Evolutionary conservation across 2,329 filamentous ascomycete species (phyloP).

Genomic region (Eurotiales sp.): DNA sequence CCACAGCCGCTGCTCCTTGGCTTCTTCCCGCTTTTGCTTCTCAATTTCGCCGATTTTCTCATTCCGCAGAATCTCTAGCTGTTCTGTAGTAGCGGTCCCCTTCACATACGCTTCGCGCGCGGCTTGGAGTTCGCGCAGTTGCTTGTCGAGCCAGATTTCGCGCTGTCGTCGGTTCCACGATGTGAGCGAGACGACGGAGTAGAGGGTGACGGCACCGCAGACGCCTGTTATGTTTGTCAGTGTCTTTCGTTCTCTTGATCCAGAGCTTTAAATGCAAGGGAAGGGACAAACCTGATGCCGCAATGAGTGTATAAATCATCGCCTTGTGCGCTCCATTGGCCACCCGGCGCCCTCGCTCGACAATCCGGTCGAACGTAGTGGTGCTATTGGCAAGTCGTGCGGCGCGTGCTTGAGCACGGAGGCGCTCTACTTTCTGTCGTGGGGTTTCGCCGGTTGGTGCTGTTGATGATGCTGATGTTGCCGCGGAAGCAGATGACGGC

Average conservation of each 20-base stretch:
- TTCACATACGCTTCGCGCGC: slow-evolving; percentile 40
- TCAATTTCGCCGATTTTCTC: slow-evolving; percentile 43
- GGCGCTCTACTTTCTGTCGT: slow-evolving; percentile 64
- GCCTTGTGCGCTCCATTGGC: slow-evolving; percentile 60
- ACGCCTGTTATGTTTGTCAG: slow-evolving; percentile 48
- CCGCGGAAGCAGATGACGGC: slow-evolving; percentile 18
- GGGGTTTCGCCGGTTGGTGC: slow-evolving; percentile 52
- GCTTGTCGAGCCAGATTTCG: slow-evolving; percentile 56
- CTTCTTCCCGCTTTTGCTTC: slow-evolving; percentile 36
- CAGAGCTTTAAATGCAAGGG: too few relatives aligned
- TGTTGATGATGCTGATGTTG: too few relatives aligned
- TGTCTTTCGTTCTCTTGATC: not conserved
- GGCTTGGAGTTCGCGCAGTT: slow-evolving; percentile 39
- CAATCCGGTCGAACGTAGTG: slow-evolving; percentile 52
- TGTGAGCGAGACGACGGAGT: slow-evolving; percentile 63
- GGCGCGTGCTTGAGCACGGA: slow-evolving; percentile 65
- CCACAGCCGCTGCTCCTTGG: slow-evolving; percentile 36
- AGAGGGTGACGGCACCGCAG: slow-evolving; percentile 58
- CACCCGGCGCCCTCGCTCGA: slow-evolving; percentile 51
- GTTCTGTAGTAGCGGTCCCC: slow-evolving; percentile 38
- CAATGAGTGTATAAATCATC: slow-evolving; percentile 58
- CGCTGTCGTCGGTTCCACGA: slow-evolving; percentile 64
- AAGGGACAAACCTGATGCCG: slow-evolving; percentile 53
- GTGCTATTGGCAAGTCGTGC: slow-evolving; percentile 59
- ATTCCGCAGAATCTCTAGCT: slow-evolving; percentile 43